These are phyloP conservation scores for Penicillium sp. DNA, from an alignment of 2,329 filamentous ascomycete genomes.

Conservation along the genomic window DNA sequence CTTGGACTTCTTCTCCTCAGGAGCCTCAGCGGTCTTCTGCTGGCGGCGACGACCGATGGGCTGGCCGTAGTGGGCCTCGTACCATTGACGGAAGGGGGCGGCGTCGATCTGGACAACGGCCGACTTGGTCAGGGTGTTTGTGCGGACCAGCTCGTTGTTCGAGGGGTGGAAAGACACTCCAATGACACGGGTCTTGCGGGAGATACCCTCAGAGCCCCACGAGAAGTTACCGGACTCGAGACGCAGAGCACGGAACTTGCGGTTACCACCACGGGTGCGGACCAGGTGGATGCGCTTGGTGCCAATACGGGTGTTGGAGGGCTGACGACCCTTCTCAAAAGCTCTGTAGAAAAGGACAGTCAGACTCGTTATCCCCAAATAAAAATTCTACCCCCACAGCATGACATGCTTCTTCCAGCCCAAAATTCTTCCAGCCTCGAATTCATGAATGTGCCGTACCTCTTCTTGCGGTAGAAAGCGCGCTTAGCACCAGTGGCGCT, in stretches of 20 bases:
- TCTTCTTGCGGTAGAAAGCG: conserved; percentile 71
- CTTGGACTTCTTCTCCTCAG: conserved; percentile 85
- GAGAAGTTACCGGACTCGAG: conserved; percentile 99
- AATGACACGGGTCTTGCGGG: conserved; percentile 99
- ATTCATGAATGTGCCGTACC: conserved; percentile 48
- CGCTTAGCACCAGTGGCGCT: conserved; percentile 98
- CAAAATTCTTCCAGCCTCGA: conserved; percentile 42
- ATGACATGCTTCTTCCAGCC: not conserved
- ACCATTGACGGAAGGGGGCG: conserved; percentile 99
- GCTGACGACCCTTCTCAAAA: conserved; percentile 99
- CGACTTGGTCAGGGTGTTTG: conserved; percentile 99
- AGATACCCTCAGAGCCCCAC: conserved; percentile 95
- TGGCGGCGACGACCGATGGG: conserved; percentile 83
- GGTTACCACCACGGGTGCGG: conserved; percentile 96
- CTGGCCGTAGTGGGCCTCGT: conserved; percentile 98
- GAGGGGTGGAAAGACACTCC: conserved; percentile 97
- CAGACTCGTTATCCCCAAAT: conserved; percentile 44
- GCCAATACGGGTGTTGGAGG: conserved; percentile 99
- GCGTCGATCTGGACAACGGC: conserved; percentile 99
- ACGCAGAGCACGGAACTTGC: conserved; percentile 98
- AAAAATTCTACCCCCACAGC: not conserved
- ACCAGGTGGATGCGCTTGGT: conserved; percentile 93
- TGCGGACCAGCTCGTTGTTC: conserved; percentile 99
- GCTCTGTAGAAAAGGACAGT: conserved; percentile 71
- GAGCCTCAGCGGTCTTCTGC: conserved; percentile 56